A percentile compares a stretch with the other conserved stretches of the same genome.
These are phyloP conservation scores for Acer negundo DNA, from an alignment of 345 rosid genomes.

Conservation along the genomic window DNA sequence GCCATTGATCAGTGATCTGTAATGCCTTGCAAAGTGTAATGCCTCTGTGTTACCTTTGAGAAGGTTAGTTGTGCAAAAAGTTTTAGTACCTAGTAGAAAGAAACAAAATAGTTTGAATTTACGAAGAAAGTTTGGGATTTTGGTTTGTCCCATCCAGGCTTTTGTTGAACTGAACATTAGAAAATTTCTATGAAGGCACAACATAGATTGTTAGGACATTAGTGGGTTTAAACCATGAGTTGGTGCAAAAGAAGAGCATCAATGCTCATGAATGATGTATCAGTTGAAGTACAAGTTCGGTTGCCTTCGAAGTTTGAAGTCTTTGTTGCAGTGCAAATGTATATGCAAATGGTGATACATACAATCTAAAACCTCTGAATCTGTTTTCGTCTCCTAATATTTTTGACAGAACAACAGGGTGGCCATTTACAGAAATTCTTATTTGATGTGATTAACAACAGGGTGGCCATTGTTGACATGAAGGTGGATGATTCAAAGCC, in stretches of 20 bases:
- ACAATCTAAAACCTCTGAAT: conserved; percentile 21
- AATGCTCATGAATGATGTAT: background rate
- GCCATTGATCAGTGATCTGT: background rate
- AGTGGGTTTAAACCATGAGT: background rate
- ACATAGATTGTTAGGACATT: background rate
- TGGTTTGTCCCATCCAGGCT: background rate
- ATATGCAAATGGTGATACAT: conserved; percentile 27
- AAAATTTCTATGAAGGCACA: background rate
- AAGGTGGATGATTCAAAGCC: too few species aligned
- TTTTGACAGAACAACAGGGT: background rate
- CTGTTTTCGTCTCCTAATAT: conserved; percentile 18
- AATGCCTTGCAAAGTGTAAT: background rate
- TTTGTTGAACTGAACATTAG: background rate
- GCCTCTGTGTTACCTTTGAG: background rate
- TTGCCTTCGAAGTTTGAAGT: conserved; percentile 17
- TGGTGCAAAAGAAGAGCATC: background rate
- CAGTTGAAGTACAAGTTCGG: conserved; percentile 3
- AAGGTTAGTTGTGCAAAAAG: background rate
- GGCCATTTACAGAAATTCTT: conserved; percentile 29
- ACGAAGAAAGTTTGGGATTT: background rate
- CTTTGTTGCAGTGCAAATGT: conserved; percentile 27
- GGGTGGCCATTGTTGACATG: too few species aligned
- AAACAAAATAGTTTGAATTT: background rate
- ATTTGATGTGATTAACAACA: background rate
- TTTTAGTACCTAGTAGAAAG: background rate